Evolutionary conservation across 768 basidiomycete species (phyloP), one percentile per base, ranked within the genome.

Genomic region (Amanita thiersii): DNA sequence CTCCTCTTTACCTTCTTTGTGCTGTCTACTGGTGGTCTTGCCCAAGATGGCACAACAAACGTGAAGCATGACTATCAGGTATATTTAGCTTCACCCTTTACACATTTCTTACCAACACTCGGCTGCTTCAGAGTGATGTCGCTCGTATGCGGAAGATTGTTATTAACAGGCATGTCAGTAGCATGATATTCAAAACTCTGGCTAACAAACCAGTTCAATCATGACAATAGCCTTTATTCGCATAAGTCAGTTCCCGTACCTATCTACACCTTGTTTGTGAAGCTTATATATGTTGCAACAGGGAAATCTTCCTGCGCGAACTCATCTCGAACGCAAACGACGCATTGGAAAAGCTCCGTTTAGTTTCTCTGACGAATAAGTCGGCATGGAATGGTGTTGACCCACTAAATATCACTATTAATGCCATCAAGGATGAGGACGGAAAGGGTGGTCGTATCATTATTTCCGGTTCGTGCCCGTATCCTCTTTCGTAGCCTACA

Each of bases 291-390:
- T 15, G 5, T n/a, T n/a, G n/a, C n/a, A 17, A 10, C 42, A 87
- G 85, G 53, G 86, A 88, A 30, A 77, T 89, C 19, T 90, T 89
- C 58, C 71, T 90, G 37, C 87, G 93, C 32, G 93, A 97, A 60
- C 69, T 93, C 37, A 75, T 93, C 50, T 93, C 90, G 5, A 94
- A 94, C 55, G 86, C 93, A 30, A 96, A 97, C 58, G 96, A 99
- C 57, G 96, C 96, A 1, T 68, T 98, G 39, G 94, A 98, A 60
- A 98, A 97, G 60, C 73, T 94, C 39, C 81, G 96, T 18, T 66
- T 99, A 32, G 81, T 79, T 10, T 70, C 88, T 3, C 69, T 99
- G 49, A 91, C 75, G 15, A 85, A 92, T 58, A 80, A 81, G 52
- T 66, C 60, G 15, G 64, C 82, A 15, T 79, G 85, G 68, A 73